These are phyloP conservation scores for Knufia fluminis DNA, from an alignment of 2,329 filamentous ascomycete species.

Conservation along the genomic window DNA sequence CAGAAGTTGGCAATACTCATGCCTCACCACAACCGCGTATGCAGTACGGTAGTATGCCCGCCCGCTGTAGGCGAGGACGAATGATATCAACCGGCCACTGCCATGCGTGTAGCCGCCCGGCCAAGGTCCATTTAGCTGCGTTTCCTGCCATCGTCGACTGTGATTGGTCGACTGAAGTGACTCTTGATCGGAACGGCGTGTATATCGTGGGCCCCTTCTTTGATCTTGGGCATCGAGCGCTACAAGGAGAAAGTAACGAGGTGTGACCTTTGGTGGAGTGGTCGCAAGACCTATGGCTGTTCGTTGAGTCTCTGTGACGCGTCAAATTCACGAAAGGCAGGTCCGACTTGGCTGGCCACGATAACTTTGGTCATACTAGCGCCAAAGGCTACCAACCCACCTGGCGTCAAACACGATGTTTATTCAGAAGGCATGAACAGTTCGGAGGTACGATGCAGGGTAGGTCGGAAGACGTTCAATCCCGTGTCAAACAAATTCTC, in stretches of 20 bases:
- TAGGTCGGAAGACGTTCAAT: neutral
- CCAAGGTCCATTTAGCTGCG: constrained; percentile 6
- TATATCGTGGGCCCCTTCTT: neutral
- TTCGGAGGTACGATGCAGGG: too few species aligned
- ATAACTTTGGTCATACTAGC: too few species aligned
- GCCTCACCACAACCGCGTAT: constrained; percentile 2
- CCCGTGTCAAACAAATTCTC: constrained; percentile 1
- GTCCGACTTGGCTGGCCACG: too few species aligned
- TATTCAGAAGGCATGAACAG: too few species aligned
- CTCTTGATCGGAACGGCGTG: constrained; percentile 4
- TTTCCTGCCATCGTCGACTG: neutral
- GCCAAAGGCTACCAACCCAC: too few species aligned
- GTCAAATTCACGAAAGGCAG: too few species aligned
- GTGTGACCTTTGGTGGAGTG: neutral
- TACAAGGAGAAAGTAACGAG: neutral
- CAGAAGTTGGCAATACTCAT: constrained; percentile 1
- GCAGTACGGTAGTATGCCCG: neutral
- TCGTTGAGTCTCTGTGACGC: neutral
- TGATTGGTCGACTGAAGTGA: constrained; percentile 4
- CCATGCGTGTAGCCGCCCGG: constrained; percentile 9
- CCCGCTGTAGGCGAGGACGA: neutral
- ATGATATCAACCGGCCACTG: constrained; percentile 1
- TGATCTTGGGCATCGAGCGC: neutral
- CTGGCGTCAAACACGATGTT: too few species aligned
- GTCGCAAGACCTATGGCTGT: neutral